A percentile compares a stretch with the other conserved stretches of the same genome.
These are phyloP conservation scores for Blumeria hordei DNA, from an alignment of 2,329 filamentous ascomycete species.

Conservation along the genomic window DNA sequence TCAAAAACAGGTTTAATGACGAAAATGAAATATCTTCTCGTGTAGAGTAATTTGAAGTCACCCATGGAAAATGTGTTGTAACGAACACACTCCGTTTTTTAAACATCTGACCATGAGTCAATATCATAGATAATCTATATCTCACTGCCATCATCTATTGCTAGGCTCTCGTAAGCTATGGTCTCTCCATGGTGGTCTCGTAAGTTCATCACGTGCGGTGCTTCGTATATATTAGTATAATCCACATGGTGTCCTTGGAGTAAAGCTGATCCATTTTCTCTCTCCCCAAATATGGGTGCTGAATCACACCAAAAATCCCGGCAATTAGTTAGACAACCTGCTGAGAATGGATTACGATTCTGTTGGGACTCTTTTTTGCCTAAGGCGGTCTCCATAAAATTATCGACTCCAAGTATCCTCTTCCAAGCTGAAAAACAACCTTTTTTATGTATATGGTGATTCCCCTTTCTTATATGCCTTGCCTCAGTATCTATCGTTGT, in stretches of 20 bases:
- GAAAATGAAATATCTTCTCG: no score
- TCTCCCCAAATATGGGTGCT: constrained; percentile 52
- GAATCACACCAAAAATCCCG: constrained; percentile 92
- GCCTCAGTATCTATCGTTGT: constrained; percentile 39
- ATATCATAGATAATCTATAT: constrained; percentile 16
- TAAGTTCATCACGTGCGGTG: constrained; percentile 23
- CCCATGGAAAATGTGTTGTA: no score
- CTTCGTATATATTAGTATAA: constrained; percentile 77
- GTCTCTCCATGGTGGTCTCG: constrained; percentile 6
- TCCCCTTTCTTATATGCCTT: constrained; percentile 37
- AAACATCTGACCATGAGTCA: no score
- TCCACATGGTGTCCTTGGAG: constrained; percentile 61
- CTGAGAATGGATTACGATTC: constrained; percentile 55
- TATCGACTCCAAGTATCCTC: constrained; percentile 69
- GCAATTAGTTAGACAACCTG: constrained; percentile 70
- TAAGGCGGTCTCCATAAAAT: constrained; percentile 75
- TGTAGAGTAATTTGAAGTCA: no score
- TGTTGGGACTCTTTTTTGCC: constrained; percentile 37
- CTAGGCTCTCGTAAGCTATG: constrained; percentile 12
- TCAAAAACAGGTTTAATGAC: no score
- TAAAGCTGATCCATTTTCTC: constrained; percentile 49
- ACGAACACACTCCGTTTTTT: no score
- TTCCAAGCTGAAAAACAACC: constrained; percentile 61
- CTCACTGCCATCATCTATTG: constrained; percentile 9
- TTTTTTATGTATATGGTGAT: constrained; percentile 30